Evolutionary conservation across 1,284 basidiomycete species (phyloP), one percentile per base, ranked within the genome.

Genomic region (Irpex sp.): DNA sequence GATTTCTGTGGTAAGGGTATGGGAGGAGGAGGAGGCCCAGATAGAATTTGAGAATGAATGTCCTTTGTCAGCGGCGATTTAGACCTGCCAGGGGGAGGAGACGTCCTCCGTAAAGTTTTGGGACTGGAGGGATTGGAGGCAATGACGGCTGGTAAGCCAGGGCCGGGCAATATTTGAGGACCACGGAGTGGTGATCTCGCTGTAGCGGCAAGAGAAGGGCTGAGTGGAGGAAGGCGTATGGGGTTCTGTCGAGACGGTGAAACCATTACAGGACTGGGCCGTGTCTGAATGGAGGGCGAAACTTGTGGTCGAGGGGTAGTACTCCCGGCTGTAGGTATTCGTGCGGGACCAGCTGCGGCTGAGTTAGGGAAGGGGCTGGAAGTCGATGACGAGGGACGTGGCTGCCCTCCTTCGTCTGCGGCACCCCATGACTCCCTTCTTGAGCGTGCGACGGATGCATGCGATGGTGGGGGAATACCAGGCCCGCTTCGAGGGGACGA

Each of bases 401-500:
- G 66, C 17, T 63, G 58, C 26, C 57, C 58, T 39, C 39, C 49
- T 3, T 70, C 70, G 5, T 71, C 70, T 1, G 62, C 47, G 5
- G 65, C 68, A 54, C 70, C 74, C 68, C 73, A 76, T n/a, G 76
- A 75, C 0, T 74, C 72, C 9, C 74, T 68, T 9, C 73, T 66
- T 0, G 76, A 73, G n/a, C 70, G 67, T 8, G 67, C 67, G 6
- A 65, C 65, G 6, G 70, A 71, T 1, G 69, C 62, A 19, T 70
- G 72, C 0, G 68, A 67, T 11, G 31, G 31, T 33, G 65, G 66
- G 19, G 69, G 66, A 26, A 63, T 59, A 0, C 65, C 68, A 64
- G 67, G 68, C 26, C 11, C 57, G 36, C 63, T 65, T 19, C 66
- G 66, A 26, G 73, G 66, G 5, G 73, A 71, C 64, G 77, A 58